A percentile compares a stretch with the other conserved stretches of the same genome.
phyloP scores from a whole-genome alignment of 1,284 basidiomycete genomes.

The Rhizoctonia solani region DNA sequence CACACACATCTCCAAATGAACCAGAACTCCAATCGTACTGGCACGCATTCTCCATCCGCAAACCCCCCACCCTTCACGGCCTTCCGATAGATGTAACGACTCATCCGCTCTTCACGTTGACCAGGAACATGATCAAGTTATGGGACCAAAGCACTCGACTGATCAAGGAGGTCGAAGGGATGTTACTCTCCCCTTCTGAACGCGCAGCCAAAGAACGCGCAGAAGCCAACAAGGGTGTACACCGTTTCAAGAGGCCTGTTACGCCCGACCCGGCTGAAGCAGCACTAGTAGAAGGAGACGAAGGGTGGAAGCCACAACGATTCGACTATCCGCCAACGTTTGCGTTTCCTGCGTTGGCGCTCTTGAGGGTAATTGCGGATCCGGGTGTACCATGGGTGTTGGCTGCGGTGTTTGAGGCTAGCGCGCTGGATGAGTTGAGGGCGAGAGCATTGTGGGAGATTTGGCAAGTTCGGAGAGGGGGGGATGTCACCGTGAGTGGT shows the following conservation, averaged over 20 bases:
- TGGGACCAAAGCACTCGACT: slow-evolving; percentile 15
- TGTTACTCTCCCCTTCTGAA: slow-evolving; percentile 12
- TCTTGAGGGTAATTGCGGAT: slow-evolving; percentile 16
- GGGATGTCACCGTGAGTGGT: neutral
- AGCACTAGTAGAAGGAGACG: neutral
- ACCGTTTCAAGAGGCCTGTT: slow-evolving; percentile 10
- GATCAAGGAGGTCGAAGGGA: slow-evolving; percentile 13
- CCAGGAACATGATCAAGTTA: slow-evolving; percentile 2
- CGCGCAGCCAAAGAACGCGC: slow-evolving; percentile 21
- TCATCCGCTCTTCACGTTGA: slow-evolving; percentile 13
- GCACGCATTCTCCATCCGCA: slow-evolving; percentile 26
- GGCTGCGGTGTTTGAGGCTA: slow-evolving; percentile 25
- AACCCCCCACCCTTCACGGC: neutral
- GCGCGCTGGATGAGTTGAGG: slow-evolving; percentile 30
- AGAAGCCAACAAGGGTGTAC: slow-evolving; percentile 8
- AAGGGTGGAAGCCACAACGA: slow-evolving; percentile 26
- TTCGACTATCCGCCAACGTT: slow-evolving; percentile 20
- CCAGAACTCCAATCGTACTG: slow-evolving; percentile 29
- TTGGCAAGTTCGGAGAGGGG: slow-evolving; percentile 22
- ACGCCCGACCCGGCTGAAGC: neutral
- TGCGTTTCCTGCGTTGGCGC: slow-evolving; percentile 4
- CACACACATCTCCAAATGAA: slow-evolving; percentile 16
- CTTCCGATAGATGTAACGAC: neutral
- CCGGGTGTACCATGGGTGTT: slow-evolving; percentile 32
- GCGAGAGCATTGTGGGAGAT: slow-evolving; percentile 29